Conservation (phyloP, 2,329 filamentous ascomycete species). For the Aspergillus sp. region DNA sequence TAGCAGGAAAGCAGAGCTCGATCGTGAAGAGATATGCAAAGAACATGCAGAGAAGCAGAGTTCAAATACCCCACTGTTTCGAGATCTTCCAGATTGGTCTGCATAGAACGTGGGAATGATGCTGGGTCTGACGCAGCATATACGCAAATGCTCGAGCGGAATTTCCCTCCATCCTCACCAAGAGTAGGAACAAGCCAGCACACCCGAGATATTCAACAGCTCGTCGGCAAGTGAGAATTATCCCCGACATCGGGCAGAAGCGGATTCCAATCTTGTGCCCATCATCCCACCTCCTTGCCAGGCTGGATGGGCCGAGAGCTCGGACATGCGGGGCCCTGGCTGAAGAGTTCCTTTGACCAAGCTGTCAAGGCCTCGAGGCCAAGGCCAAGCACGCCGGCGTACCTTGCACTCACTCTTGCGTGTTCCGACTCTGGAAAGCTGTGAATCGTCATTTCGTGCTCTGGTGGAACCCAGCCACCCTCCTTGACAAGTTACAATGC, state of each 20-base stretch:
- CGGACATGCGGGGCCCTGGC: slow-evolving; percentile 6
- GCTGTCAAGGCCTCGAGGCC: background rate
- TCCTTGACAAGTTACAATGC: background rate
- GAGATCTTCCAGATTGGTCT: background rate
- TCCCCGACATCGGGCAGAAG: slow-evolving; percentile 25
- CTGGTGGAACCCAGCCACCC: slow-evolving; percentile 14
- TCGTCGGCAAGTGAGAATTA: background rate
- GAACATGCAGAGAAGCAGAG: background rate
- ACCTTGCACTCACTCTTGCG: background rate
- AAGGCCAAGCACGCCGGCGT: background rate
- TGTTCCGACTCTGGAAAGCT: slow-evolving; percentile 1
- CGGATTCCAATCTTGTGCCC: slow-evolving; percentile 23
- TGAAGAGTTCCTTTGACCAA: background rate
- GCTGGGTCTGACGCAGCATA: background rate
- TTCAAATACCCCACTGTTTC: background rate
- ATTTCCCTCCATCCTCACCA: too few relatives aligned
- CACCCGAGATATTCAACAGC: background rate
- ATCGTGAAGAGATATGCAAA: background rate
- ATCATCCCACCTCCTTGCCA: slow-evolving; percentile 14
- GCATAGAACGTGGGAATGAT: slow-evolving; percentile 1
- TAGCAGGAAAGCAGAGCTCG: too few relatives aligned
- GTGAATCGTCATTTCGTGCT: slow-evolving; percentile 7
- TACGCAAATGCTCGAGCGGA: too few relatives aligned
- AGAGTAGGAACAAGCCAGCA: too few relatives aligned
- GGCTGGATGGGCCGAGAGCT: background rate